Evolutionary conservation across 148 eudicot species (phyloP), one percentile per base, ranked within the genome.

Genomic region (Fallopia convolvulus): DNA sequence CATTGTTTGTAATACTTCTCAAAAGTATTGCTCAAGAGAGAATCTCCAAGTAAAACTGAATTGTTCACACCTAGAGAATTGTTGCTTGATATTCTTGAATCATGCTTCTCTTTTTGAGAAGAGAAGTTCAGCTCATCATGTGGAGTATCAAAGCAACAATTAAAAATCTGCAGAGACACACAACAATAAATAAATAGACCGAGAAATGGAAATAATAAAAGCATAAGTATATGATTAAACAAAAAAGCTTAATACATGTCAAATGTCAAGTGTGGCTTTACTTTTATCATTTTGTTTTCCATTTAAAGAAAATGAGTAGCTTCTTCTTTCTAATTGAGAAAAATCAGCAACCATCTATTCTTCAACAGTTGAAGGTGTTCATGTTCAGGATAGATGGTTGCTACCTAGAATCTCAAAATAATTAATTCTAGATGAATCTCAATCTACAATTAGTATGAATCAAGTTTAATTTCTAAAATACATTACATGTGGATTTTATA

Each of bases 341-440:
- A 77, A 78, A 83, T 88, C 93, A 78, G 80, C 88, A 21, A 88
- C 79, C 77, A 91, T 56, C 78, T 89, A 40, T 81, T 82, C 71
- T 95, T 91, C 58, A 88, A 81, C 78, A 87, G 90, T 77, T 84
- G 84, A 76, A 86, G 60, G 47, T 85, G 84, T 68, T 92, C 90
- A 41, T 76, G 82, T 81, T 84, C 99, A 7, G 84, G 76, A 32
- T 79, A 79, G 74, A 26, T 26, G 30, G 30, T 26, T 26, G 30
- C 30, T 26, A 26, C 30, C 30, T 26, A 26, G 30, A 26, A 26
- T 26, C 30, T 26, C 30, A 26, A 26, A 26, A 26, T 26, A 26
- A 26, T 26, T 26, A 26, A 26, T 26, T 26, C 30, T 26, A 26
- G 30, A 26, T 26, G 30, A 26, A 26, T 26, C 30, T 26, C 30